Base-by-base conservation (phyloP, 495 filamentous ascomycete genomes). In the Talaromyces nanjingensis region DNA sequence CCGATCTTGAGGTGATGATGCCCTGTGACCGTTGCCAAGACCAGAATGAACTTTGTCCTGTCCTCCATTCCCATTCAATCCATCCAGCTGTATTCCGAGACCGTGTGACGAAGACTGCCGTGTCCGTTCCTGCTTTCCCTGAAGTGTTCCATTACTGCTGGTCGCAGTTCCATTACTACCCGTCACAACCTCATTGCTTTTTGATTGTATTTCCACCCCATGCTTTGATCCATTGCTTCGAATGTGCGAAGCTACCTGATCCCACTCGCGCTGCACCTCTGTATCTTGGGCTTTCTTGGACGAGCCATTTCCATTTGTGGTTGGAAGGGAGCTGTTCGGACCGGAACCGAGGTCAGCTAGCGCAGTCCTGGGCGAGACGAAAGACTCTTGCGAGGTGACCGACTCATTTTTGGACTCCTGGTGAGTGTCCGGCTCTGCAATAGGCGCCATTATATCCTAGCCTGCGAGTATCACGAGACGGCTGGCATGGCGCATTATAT, bases 281-380 rank as follows among this genome's bases (percentile, higher is more conserved):
- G 62, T 27, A 25, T 59, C 62, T 5, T 64, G 62, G 31, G 20
- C 55, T 58, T 64, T 25, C 20, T 33, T 64, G 16, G 62, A 16
- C 22, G 49, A 33, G 27, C 45, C 11, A 22, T 42, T 24, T 11
- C 34, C 42, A 53, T 42, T 58, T 1, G 62, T 20, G 18, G 54
- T 20, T 27, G 54, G 8, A 33, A 31, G 20, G 14, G 53, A 16
- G 22, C 24, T 27, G 53, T 59, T 64, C 6, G 62, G 62, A 14
- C 62, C 62, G 22, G 52, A 22, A 24, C 62, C 62, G 11, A 64
- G 31, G 25, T 64, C 53, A 6, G 53, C 62, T 7, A 64, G 62
- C n/a, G 33, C 52, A 8, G 52, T 18, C 42, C 62, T 54, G 8
- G 45, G 33, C 14, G 47, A 3, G 9, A 31, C 29, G 18, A 20